Percentiles rank a stretch among this genome's conserved stretches.
These are phyloP conservation scores for Brasenia schreberi DNA, from an alignment of 164 flowering plant species.

Conservation along the genomic window DNA sequence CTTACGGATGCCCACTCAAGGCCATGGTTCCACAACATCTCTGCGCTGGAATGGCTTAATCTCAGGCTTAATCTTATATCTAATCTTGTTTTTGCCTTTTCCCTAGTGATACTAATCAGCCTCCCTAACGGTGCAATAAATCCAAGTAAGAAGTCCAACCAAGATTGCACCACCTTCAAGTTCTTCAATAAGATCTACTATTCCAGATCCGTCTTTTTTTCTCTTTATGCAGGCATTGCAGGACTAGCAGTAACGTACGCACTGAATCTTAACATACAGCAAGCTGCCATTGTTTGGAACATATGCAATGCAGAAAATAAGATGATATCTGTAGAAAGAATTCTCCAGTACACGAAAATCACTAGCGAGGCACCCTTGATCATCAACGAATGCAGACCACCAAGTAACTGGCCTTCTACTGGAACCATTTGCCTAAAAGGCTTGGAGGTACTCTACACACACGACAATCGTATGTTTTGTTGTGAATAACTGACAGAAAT, in stretches of 20 bases:
- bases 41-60: slow-evolving; percentile 97
- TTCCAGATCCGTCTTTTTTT: background rate
- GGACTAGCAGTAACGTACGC: slow-evolving; percentile 98
- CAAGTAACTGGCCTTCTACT: slow-evolving; percentile 60
- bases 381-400: slow-evolving; percentile 55
- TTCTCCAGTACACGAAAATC: slow-evolving; percentile 73
- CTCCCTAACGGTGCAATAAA: slow-evolving; percentile 85
- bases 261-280: slow-evolving; percentile 66
- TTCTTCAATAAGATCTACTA: too few species aligned
- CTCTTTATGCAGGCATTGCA: slow-evolving; percentile 48
- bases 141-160: slow-evolving; percentile 58
- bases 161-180: background rate
- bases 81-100: slow-evolving; percentile 80
- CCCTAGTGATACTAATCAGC: slow-evolving; percentile 66
- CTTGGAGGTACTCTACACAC: slow-evolving; percentile 29
- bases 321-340: slow-evolving; percentile 94
- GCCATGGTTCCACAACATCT: slow-evolving; percentile 88
- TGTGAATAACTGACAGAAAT: background rate
- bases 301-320: slow-evolving; percentile 93
- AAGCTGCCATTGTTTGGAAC: slow-evolving; percentile 90
- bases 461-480: background rate
- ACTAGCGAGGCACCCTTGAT: slow-evolving; percentile 74
- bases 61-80: slow-evolving; percentile 71
- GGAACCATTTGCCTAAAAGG: slow-evolving; percentile 68
- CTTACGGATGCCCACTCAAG: slow-evolving; percentile 65